Evolutionary conservation across 768 basidiomycete genomes (phyloP), one percentile per base, ranked within the genome.

Genomic region (Leccinellum rugosiceps): DNA sequence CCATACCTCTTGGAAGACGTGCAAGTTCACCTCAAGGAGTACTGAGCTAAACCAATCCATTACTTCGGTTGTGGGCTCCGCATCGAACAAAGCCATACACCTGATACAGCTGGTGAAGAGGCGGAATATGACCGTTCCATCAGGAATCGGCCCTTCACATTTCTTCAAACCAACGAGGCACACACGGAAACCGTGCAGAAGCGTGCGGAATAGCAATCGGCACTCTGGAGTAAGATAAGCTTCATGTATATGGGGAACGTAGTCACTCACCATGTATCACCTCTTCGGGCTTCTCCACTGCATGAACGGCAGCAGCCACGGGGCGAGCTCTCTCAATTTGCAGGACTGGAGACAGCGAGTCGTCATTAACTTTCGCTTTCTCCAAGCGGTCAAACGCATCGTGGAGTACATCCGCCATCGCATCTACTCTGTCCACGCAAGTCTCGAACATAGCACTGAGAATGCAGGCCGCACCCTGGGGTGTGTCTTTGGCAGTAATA

Each of bases 1-100:
- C 94, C 95, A 96, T 31, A 98, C 91, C 74, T 97, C 94, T 71
- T 96, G 90, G 70, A 97, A 95, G 58, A 95, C 89, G 66, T 96
- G 92, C 8, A 90, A 78, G 66, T 97, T 90, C 64, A 95, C 83
- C 69, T 94, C 90, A 35, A 85, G 72, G 45, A 95, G 80, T 43
- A 90, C 84, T 23, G 83, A 81, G 6, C 83, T 83, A 51, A 90
- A 76, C 80, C 87, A 86, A 56, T 99, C 96, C 65, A 94, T 82
- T 6, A 87, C 86, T 68, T 98, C 94, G 52, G 86, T 82, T 55
- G 80, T 83, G 51, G 81, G 80, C 55, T 88, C 82, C 6, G 84
- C 78, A 56, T 90, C 90, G 68, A 92, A 92, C 48, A 96, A 78
- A 15, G 85, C 80, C 83, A 97, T 88, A 76, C 90, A 92, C 38